phyloP scores from a whole-genome alignment of 1,284 basidiomycete genomes.

The Leccinum solheimii region DNA sequence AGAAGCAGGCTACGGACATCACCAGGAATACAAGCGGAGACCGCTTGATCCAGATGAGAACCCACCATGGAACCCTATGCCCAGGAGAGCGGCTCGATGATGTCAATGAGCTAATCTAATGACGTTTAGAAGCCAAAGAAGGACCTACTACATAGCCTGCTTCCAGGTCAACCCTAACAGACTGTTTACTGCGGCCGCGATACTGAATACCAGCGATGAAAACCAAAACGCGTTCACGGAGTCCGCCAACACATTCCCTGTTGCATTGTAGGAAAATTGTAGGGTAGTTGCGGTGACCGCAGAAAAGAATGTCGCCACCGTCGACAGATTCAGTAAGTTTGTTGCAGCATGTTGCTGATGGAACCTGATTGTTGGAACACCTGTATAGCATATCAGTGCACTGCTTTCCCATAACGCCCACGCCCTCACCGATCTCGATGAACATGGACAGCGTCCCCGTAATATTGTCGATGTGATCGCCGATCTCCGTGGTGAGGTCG shows the following conservation, averaged over 20 bases:
- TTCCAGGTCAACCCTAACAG: slow-evolving; percentile 59
- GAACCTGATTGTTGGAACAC: slow-evolving; percentile 61
- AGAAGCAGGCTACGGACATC: slow-evolving; percentile 59
- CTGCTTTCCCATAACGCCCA: slow-evolving; percentile 18
- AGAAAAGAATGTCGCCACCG: slow-evolving; percentile 60
- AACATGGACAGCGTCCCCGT: slow-evolving; percentile 50
- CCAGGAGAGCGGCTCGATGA: slow-evolving; percentile 53
- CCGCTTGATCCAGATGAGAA: slow-evolving; percentile 58
- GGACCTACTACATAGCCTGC: slow-evolving; percentile 59
- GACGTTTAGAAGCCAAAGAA: slow-evolving; percentile 14
- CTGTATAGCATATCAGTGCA: slow-evolving; percentile 37
- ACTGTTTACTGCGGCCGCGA: slow-evolving; percentile 61
- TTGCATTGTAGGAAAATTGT: slow-evolving; percentile 46
- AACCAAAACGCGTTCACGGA: slow-evolving; percentile 64
- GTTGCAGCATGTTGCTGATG: slow-evolving; percentile 55
- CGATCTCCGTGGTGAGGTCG: slow-evolving; percentile 54
- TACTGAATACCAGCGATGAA: slow-evolving; percentile 60
- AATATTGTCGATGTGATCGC: slow-evolving; percentile 56
- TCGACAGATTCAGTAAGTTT: slow-evolving; percentile 56
- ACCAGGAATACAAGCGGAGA: slow-evolving; percentile 58
- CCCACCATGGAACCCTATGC: slow-evolving; percentile 55
- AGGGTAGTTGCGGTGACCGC: slow-evolving; percentile 58
- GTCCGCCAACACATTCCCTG: slow-evolving; percentile 35
- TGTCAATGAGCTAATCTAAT: slow-evolving; percentile 24
- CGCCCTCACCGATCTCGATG: slow-evolving; percentile 51